Evolutionary conservation across 768 basidiomycete genomes (phyloP).

Genomic region (Sutorius australiensis): DNA sequence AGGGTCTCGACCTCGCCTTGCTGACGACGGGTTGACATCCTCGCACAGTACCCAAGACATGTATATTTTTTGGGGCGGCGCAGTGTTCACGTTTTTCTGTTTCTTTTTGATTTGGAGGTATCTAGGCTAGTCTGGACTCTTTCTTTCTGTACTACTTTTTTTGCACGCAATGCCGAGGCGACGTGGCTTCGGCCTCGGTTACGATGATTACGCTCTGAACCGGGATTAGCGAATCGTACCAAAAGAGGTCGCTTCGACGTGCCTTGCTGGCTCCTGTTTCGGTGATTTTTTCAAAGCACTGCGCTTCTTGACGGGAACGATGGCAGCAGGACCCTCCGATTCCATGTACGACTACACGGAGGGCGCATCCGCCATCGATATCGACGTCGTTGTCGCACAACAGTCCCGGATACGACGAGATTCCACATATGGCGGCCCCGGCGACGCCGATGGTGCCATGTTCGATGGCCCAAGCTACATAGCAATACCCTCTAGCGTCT

Average conservation of each 20-base stretch:
- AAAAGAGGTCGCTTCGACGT: constrained; percentile 8
- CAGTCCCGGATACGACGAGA: constrained; percentile 55
- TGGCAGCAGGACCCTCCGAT: constrained; percentile 16
- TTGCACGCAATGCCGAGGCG: background rate
- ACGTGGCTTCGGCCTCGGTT: background rate
- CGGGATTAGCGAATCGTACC: constrained; percentile 3
- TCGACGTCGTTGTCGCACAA: constrained; percentile 55
- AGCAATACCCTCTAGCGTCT: constrained; percentile 74
- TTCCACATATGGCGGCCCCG: constrained; percentile 53
- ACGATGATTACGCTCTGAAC: background rate
- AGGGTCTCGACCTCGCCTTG: constrained; percentile 1
- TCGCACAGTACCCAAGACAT: constrained; percentile 81
- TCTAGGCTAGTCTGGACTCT: constrained; percentile 48
- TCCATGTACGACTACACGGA: constrained; percentile 71
- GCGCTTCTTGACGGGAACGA: constrained; percentile 1
- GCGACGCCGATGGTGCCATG: constrained; percentile 60
- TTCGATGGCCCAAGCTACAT: constrained; percentile 69
- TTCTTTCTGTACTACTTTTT: background rate
- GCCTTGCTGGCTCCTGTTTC: background rate
- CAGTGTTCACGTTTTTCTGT: constrained; percentile 84
- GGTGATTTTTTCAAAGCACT: background rate
- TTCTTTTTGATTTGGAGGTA: constrained; percentile 94
- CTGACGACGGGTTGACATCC: constrained; percentile 7
- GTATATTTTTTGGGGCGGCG: constrained; percentile 88
- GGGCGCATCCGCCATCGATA: constrained; percentile 75